These are phyloP conservation scores for Mortierella sp. DNA, from an alignment of 371 early-diverging fungal species.

Conservation along the genomic window DNA sequence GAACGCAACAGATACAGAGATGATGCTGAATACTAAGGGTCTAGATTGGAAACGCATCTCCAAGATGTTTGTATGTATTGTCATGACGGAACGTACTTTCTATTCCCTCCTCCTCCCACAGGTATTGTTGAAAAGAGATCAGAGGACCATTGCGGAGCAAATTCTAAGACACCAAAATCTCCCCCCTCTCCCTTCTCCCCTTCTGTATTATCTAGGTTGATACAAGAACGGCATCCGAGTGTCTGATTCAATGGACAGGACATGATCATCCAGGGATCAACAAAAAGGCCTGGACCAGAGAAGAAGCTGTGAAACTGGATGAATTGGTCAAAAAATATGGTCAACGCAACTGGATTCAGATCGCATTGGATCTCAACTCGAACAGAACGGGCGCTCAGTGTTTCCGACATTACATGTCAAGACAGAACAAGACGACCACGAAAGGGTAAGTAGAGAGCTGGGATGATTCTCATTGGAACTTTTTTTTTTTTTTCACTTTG, in stretches of 20 bases:
- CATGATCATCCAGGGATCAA: slow-evolving; percentile 87
- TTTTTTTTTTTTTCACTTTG: neutral
- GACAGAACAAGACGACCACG: slow-evolving; percentile 56
- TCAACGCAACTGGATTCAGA: slow-evolving; percentile 68
- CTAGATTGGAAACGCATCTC: slow-evolving; percentile 81
- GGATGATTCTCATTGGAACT: slow-evolving; percentile 1
- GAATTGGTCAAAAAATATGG: slow-evolving; percentile 57
- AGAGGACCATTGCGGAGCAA: neutral
- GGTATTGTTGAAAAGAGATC: too few relatives aligned
- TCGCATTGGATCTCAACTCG: slow-evolving; percentile 68
- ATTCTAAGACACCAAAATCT: neutral
- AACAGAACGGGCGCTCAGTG: slow-evolving; percentile 85
- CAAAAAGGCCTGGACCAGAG: slow-evolving; percentile 71
- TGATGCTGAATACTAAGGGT: slow-evolving; percentile 69
- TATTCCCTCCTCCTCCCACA: neutral
- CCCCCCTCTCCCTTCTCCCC: neutral
- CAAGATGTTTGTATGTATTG: slow-evolving; percentile 58
- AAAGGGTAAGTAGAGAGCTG: slow-evolving; percentile 43
- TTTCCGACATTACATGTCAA: slow-evolving; percentile 72
- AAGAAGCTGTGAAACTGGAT: slow-evolving; percentile 62
- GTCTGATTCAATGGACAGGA: slow-evolving; percentile 86
- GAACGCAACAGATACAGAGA: slow-evolving; percentile 54
- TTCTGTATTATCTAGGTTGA: slow-evolving; percentile 61
- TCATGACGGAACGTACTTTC: neutral
- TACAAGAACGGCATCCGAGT: slow-evolving; percentile 72